Evolutionary conservation across 441 rosid species (phyloP), one percentile per base, ranked within the genome.

Genomic region (Gossypium aridum): DNA sequence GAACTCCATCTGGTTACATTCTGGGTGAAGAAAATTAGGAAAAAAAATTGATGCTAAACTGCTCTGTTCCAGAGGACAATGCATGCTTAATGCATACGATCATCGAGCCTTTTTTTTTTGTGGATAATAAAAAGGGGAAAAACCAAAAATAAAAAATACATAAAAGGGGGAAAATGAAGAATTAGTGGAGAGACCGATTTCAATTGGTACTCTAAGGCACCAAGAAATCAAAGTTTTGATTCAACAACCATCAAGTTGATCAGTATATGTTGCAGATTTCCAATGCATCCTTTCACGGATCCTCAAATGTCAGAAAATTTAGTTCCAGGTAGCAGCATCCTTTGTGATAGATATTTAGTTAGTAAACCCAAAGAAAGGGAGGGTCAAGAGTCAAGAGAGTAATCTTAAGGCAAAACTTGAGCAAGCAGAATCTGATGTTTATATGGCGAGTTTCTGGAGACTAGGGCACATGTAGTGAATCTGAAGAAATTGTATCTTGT

Each of bases 371-470:
- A 14, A 47, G 37, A 4, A 37, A 1, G 12, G 17, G 19, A 13
- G 31, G 9, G 6, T 43, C 17, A 45, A 22, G 54, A 14, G 57
- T 14, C 56, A 23, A 66, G 71, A 22, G 37, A 14, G 57, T 47
- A 23, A 45, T 12, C 26, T 65, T 20, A 20, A 20, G 14, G 71
- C 57, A 20, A 23, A 47, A 47, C 57, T 23, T 4, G 71, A 23
- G 59, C 19, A 23, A 67, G 39, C 39, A 14, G 71, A 66, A 67
- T 67, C 57, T 67, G 57, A 25, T 66, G 31, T 47, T 67, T 45
- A 47, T 7, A 34, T 3, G 7, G 19, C 7, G 23, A 43, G 28
- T 47, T 67, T 67, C 25, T 67, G 57, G 37, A 67, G 57, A 56
- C 43, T 47, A 20, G 20, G 56, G 19, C 17, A 65, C 70, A 65